Percentiles rank a stretch among this genome's conserved stretches.
Conservation (phyloP, 1,284 basidiomycete genomes). For the Apiotrichum laibachii region DNA sequence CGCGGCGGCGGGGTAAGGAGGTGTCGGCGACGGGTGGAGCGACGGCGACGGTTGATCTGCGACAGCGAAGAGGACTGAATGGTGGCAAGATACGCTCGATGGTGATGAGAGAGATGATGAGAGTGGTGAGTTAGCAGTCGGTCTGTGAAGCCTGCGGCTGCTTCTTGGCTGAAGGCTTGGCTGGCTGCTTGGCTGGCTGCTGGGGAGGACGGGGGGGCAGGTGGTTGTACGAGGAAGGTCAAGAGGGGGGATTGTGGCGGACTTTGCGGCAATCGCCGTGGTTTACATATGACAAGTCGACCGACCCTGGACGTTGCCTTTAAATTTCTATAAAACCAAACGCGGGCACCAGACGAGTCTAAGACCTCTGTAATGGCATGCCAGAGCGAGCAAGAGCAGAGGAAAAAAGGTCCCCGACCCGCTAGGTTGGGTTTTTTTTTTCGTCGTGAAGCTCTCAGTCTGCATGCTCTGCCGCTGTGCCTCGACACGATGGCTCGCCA, state of each 20-base stretch:
- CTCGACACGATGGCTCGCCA: no score
- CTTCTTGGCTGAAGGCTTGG: no score
- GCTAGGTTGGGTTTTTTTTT: no score
- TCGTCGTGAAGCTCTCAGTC: neutral
- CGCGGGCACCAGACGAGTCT: no score
- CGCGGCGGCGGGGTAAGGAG: neutral
- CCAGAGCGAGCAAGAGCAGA: no score
- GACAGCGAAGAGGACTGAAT: neutral
- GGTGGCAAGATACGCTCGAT: neutral
- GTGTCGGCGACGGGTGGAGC: conserved; percentile 2
- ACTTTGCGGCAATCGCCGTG: conserved; percentile 1
- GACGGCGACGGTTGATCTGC: neutral
- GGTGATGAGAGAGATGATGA: neutral
- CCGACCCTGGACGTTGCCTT: no score
- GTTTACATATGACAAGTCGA: neutral
- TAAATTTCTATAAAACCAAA: neutral
- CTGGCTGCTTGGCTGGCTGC: no score
- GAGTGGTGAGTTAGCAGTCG: neutral
- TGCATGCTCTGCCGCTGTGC: neutral
- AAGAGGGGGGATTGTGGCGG: neutral
- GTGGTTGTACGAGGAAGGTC: no score
- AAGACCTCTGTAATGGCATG: neutral
- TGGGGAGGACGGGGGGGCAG: no score
- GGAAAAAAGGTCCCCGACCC: no score
- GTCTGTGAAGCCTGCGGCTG: no score